Evolutionary conservation across 2,329 filamentous ascomycete genomes (phyloP), one percentile per base, ranked within the genome.

Genomic region (Exophiala aquamarina): DNA sequence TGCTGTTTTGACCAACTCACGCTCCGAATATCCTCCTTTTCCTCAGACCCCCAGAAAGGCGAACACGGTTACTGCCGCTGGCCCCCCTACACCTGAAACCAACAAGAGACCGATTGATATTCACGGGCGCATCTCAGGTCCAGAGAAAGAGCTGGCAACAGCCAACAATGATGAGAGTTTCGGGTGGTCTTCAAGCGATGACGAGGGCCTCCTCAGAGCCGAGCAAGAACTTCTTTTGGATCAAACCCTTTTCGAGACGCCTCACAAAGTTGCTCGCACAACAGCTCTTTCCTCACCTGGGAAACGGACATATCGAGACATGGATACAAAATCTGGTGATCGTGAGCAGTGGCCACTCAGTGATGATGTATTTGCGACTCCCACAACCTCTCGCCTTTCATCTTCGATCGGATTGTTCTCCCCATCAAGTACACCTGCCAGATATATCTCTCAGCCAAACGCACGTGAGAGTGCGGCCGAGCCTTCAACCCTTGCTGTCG

Each of bases 1-100:
- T 9, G 70, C 71, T 17, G 63, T 80, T 4, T 59, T 77, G 50
- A 71, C 66, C 51, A 78, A 77, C 53, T 72, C 74, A 18, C 65
- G 68, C 42, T 72, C 70, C 2, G 77, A 81, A 56, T 63, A 68
- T 3, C 21, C 23, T 31, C 19, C 14, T 15, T 31, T 55, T 8
- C 52, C 59, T 2, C 59, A 59, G 39, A 62, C 63, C 15, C 65
- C 61, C 8, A 54, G 54, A 6, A 52, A 55, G 32, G 37, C 47
- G 15, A 44, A 20, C 23, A 6, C 23, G 6, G 23, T 26, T 26
- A 32, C 31, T 17, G 42, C 29, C 26, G 44, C 37, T 3, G 17
- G 40, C 7, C 50, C 53, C 15, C 49, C 47, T 15, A 58, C 57
- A 20, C 57, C 53, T 20, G 49, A 50, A 11, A 49, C 46, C 11